Conservation (phyloP, 306 rosid species). For the Oemleria cerasiformis region DNA sequence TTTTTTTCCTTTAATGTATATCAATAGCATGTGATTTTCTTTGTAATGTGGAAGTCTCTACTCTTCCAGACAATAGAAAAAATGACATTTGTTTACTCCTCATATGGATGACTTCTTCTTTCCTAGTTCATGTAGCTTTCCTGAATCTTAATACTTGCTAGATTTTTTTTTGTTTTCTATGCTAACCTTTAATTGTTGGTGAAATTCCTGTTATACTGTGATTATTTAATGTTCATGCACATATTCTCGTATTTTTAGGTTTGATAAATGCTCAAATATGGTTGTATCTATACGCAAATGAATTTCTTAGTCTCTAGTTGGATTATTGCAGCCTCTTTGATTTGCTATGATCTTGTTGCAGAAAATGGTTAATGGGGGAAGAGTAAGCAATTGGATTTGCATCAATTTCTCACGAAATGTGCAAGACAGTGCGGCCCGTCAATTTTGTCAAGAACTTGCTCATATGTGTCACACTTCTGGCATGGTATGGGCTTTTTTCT, state of each 20-base stretch:
- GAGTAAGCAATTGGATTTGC: slow-evolving; percentile 82
- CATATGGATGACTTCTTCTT: no score
- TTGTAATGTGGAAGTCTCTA: no score
- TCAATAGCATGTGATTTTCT: no score
- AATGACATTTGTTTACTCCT: no score
- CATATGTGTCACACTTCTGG: slow-evolving; percentile 90
- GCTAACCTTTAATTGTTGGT: no score
- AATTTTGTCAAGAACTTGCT: slow-evolving; percentile 81
- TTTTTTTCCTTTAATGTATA: neutral
- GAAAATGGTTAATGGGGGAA: slow-evolving; percentile 99
- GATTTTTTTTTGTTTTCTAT: no score
- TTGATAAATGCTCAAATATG: neutral
- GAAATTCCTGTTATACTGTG: neutral
- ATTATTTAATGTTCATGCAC: neutral
- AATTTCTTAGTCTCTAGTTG: neutral
- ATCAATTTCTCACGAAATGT: slow-evolving; percentile 74
- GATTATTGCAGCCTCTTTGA: neutral
- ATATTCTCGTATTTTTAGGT: neutral
- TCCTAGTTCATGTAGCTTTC: no score
- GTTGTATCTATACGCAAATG: neutral
- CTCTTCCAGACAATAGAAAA: no score
- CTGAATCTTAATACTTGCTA: no score
- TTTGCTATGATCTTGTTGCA: slow-evolving; percentile 34
- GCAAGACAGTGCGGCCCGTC: slow-evolving; percentile 72
- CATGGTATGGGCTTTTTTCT: slow-evolving; percentile 53